Conservation (phyloP, 2,329 filamentous ascomycete genomes). For the Aschersonia sp. region DNA sequence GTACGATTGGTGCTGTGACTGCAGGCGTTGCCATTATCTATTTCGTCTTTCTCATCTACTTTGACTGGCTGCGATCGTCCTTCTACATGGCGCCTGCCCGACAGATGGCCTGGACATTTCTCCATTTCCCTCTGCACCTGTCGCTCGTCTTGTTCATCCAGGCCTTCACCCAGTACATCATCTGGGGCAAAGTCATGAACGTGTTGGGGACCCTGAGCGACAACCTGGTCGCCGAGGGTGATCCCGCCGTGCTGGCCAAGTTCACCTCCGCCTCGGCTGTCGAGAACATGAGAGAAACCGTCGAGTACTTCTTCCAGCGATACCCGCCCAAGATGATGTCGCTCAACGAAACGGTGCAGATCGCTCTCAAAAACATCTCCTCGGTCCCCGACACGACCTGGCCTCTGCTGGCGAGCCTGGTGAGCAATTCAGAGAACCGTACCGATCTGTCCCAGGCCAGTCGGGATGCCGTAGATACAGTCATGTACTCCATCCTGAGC, state of each 20-base stretch:
- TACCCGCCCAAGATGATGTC: conserved; percentile 13
- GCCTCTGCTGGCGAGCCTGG: conserved; percentile 5
- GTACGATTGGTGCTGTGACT: conserved; percentile 24
- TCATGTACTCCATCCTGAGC: conserved; percentile 4
- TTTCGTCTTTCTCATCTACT: conserved; percentile 31
- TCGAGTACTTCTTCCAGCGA: conserved; percentile 10
- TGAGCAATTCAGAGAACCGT: no score
- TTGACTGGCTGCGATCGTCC: conserved; percentile 52
- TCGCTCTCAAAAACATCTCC: conserved; percentile 14
- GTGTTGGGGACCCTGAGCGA: conserved; percentile 9
- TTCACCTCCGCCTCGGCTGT: background rate
- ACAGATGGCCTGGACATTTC: conserved; percentile 42
- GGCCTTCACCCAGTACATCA: conserved; percentile 42
- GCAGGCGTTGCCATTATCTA: conserved; percentile 26
- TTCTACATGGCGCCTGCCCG: conserved; percentile 36
- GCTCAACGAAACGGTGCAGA: conserved; percentile 8
- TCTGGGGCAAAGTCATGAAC: conserved; percentile 26
- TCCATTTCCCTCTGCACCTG: conserved; percentile 51
- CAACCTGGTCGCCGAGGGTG: conserved; percentile 5
- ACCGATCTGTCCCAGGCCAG: conserved; percentile 1
- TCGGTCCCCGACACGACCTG: conserved; percentile 14
- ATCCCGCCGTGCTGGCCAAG: background rate
- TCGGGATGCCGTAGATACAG: background rate
- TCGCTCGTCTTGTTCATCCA: conserved; percentile 50
- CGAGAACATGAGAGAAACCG: conserved; percentile 4